These are phyloP conservation scores for Penicillium sp. DNA, from an alignment of 2,329 filamentous ascomycete genomes.

Conservation along the genomic window DNA sequence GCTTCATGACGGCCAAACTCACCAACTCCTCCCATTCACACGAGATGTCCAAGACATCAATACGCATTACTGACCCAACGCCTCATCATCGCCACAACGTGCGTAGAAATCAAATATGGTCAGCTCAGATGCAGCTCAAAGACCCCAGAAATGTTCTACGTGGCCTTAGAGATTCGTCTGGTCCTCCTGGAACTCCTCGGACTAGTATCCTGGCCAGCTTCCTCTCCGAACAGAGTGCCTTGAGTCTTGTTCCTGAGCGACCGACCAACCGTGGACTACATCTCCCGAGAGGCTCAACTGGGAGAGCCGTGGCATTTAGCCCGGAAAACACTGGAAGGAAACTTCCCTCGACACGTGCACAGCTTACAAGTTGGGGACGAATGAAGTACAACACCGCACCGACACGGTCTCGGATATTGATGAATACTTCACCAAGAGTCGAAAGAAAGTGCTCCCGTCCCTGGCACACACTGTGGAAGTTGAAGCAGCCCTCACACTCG, in stretches of 20 bases:
- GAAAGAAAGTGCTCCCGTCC: neutral
- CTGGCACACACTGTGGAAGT: conserved; percentile 1
- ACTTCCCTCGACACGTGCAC: neutral
- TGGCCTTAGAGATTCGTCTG: conserved; percentile 22
- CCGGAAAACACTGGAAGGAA: neutral
- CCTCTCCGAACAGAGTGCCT: conserved; percentile 11
- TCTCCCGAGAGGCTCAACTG: neutral
- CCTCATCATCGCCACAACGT: conserved; percentile 2
- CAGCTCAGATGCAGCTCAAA: conserved; percentile 37
- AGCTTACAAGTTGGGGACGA: neutral
- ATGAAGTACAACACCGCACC: conserved; percentile 4
- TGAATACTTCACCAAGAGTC: neutral
- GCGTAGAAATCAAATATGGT: conserved; percentile 37
- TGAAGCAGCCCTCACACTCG: neutral
- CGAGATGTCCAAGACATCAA: neutral
- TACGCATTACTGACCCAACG: neutral
- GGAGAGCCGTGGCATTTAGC: neutral
- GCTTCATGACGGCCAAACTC: neutral
- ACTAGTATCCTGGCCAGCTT: conserved; percentile 26
- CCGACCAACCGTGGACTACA: neutral
- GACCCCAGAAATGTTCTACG: conserved; percentile 11
- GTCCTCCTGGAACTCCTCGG: conserved; percentile 38
- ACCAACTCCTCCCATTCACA: neutral
- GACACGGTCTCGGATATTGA: neutral
- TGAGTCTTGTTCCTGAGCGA: neutral